Base-by-base conservation (phyloP, 1,139 yeast genomes). In the Blastobotrys indianensis region DNA sequence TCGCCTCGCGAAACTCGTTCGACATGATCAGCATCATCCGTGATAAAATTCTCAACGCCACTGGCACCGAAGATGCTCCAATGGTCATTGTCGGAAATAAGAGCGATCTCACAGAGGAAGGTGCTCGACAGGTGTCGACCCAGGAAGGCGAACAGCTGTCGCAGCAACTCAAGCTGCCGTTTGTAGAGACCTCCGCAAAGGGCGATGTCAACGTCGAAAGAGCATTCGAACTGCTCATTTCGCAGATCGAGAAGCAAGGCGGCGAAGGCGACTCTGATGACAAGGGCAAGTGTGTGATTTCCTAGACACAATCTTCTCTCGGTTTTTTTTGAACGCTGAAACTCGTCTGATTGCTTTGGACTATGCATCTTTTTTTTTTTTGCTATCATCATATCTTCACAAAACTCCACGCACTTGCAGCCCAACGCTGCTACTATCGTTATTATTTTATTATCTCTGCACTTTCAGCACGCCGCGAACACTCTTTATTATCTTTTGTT, bases 11-110 rank as follows among this genome's bases (percentile, higher is more conserved):
- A 55, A 78, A 80, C 54, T 82, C 94, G 35, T 87, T 88, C 64
- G 94, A 86, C 52, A 74, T 86, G 67, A 72, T 88, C 44, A 80
- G 80, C 52, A 74, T 84, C 40, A 83, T 88, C 39, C 75, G 95
- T 59, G 96, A 86, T 64, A 87, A 88, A 71, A 82, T 88, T 48
- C 72, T 87, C 52, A 86, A 84, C 59, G 75, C 82, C 41, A 75
- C 83, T 13, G 95, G 94, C 1, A 73, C 79, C 25, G 86, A 82
- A 48, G 69, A 75, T 34, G 75, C 85, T 15, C 96, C 96, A 4
- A 77, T 88, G 72, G 80, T 87, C 8, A 70, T 88, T 31, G 84
- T 88, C 13, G 97, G 95, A 1, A 88, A 87, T 67, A 88, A 88
- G 69, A 70, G 80, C 46, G 97, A 88, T 61, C 69, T 86, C 54